These are phyloP conservation scores for Heliamphora pulchella DNA, from an alignment of 179 eudicot species.

Conservation along the genomic window DNA sequence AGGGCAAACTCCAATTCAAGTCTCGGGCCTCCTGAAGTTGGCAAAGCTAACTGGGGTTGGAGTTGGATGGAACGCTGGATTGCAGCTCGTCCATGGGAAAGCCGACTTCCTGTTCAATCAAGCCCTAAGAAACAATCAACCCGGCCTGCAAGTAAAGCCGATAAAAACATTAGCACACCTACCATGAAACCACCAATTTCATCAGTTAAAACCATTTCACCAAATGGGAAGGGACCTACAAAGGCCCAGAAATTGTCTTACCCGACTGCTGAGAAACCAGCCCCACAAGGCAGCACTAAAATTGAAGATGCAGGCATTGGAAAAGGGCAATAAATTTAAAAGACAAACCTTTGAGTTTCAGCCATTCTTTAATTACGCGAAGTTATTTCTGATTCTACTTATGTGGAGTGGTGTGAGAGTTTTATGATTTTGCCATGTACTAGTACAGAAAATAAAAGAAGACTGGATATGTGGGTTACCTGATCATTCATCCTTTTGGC, in stretches of 20 bases:
- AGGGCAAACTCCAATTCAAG: conserved; percentile 56
- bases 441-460: conserved; percentile 15
- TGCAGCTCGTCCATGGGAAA: conserved; percentile 97
- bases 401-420: conserved; percentile 30
- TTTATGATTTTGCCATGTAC: conserved; percentile 21
- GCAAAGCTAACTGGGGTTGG: conserved; percentile 91
- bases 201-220: conserved; percentile 28
- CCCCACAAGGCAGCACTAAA: conserved; percentile 24
- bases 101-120: conserved; percentile 34
- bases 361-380: conserved; percentile 9
- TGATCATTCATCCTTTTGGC: background rate
- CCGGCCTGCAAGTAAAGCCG: conserved; percentile 32
- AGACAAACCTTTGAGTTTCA: conserved; percentile 13
- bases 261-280: conserved; percentile 38
- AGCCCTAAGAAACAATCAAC: conserved; percentile 49
- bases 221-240: conserved; percentile 38
- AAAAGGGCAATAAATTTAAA: conserved; percentile 19
- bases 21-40: conserved; percentile 54
- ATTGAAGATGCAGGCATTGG: conserved; percentile 25
- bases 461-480: conserved; percentile 5
- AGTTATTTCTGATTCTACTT: conserved; percentile 13
- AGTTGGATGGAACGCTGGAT: conserved; percentile 99
- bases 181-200: conserved; percentile 27
- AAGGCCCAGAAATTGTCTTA: conserved; percentile 45
- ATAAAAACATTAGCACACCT: conserved; percentile 27